phyloP scores from a whole-genome alignment of 305 asterid genomes.

The Fraxinus dipetala region DNA sequence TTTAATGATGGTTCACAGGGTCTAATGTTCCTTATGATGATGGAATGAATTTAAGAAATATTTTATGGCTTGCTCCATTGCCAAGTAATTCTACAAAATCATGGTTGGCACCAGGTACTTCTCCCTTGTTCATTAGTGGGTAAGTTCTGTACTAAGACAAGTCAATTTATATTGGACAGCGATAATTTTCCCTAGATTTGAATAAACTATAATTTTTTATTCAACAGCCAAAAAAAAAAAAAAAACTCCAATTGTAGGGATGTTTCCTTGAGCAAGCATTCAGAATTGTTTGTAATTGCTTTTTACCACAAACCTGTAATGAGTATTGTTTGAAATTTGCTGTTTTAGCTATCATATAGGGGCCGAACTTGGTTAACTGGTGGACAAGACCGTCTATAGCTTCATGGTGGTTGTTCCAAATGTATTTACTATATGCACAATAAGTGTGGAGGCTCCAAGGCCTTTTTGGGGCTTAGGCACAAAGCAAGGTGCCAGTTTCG shows the following conservation, averaged over 20 bases:
- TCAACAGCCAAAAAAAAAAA: not conserved
- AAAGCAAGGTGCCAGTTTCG: not conserved
- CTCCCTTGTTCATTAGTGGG: conserved; percentile 7
- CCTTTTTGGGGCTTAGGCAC: not conserved
- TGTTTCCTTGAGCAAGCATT: not conserved
- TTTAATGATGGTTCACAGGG: conserved; percentile 45
- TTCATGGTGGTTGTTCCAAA: not conserved
- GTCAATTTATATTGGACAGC: not conserved
- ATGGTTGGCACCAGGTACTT: conserved; percentile 81
- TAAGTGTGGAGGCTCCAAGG: not conserved
- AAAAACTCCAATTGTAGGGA: not conserved
- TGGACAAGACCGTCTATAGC: not conserved
- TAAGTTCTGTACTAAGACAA: not conserved
- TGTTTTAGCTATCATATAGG: conserved; percentile 3
- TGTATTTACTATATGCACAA: not conserved
- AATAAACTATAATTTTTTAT: conserved; percentile 3
- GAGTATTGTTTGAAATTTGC: not conserved
- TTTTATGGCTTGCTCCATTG: conserved; percentile 91
- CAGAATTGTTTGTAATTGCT: not conserved
- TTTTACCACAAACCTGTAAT: not conserved
- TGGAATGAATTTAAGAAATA: conserved; percentile 80
- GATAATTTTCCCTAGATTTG: not conserved
- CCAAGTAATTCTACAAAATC: conserved; percentile 53
- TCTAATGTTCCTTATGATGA: conserved; percentile 65
- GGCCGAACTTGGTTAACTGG: not conserved